Evolutionary conservation across 805 yeast species (phyloP), one percentile per base, ranked within the genome.

Genomic region (Starmerella scarabaei): DNA sequence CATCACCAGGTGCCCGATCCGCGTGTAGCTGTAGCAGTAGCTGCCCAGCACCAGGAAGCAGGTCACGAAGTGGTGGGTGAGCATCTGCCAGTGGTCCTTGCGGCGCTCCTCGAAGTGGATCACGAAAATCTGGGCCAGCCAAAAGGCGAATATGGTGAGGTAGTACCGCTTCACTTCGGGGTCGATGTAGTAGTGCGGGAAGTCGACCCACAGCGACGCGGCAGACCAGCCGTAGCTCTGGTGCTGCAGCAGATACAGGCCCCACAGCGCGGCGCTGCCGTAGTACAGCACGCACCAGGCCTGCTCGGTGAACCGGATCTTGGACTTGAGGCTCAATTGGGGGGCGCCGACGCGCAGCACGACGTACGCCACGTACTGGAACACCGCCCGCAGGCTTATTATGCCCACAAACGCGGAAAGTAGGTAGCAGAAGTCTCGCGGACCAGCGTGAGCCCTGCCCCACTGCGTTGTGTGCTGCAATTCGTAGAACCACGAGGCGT

Each of bases 11-110:
- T 83, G 82, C 23, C 96, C 95, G 40, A 82, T 71, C 28, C 82
- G 69, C 26, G 77, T 72, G 59, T 76, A 80, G 60, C 80, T 76
- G 56, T 73, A 75, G 53, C 64, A 66, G 58, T 84, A 85, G 1
- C 91, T 78, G 2, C 91, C 88, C 11, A 68, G 56, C 21, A 80
- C 69, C 40, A 85, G 67, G 18, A 65, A 51, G 51, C 76, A 68
- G 1, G 96, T 85, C 41, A 86, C 76, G 41, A 86, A 74, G 59
- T 85, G 96, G 58, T 85, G 96, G 34, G 77, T 63, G 53, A 84
- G 73, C 96, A 85, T 85, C 60, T 85, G 94, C 50, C 61, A 59
- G 56, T 81, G 76, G 57, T 85, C 96, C 56, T 83, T 83, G 46
- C 96, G 72, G 47, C 68, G 72, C 44, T 72, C 76, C 60, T 85